Evolutionary conservation across 306 rosid species (phyloP), one percentile per base, ranked within the genome.

Genomic region (Urtica urens): DNA sequence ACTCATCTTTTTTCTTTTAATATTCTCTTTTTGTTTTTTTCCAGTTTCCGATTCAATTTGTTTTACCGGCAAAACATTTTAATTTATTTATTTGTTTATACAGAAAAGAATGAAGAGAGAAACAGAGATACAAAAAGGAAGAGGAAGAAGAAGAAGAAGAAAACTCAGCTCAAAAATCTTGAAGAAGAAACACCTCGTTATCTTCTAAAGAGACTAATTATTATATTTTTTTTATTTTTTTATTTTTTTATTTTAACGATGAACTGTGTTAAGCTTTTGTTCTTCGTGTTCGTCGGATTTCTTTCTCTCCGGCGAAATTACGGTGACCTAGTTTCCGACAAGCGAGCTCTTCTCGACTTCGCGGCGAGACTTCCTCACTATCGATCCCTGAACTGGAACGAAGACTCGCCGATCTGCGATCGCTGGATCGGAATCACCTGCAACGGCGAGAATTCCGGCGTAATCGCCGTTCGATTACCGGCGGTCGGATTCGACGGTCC

Each of bases 391-490:
- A 82, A 87, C 44, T 87, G 96, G 96, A 60, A 77, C 23, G 65
- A 61, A 39, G 47, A 25, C 26, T 64, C 77, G 49, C 69, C 79
- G 1, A 77, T 66, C 5, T 82, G 96, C 44, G 58, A 49, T 54
- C 31, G 31, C 63, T 87, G 96, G 96, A 80, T 74, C 53, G 96
- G 96, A 16, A 72, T 83, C 27, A 75, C 82, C 57, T 87, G 96
- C 35, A 62, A 59, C 47, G 44, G 30, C 35, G 80, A 75, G 4
- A 45, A 60, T 31, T 70, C 94, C 6, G 68, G 72, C 10, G 77
- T 87, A 7, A 37, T 64, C 10, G 76, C 78, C 26, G 71, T 87
- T 30, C 70, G 86, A 12, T 63, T 87, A 31, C 96, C 93, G 3
- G 87, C 78, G 2, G 63, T 82, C 15, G 96, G 96, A 9, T 87